Evolutionary conservation across 2,329 filamentous ascomycete genomes (phyloP), one percentile per base, ranked within the genome.

Genomic region (Colletotrichum sp.): DNA sequence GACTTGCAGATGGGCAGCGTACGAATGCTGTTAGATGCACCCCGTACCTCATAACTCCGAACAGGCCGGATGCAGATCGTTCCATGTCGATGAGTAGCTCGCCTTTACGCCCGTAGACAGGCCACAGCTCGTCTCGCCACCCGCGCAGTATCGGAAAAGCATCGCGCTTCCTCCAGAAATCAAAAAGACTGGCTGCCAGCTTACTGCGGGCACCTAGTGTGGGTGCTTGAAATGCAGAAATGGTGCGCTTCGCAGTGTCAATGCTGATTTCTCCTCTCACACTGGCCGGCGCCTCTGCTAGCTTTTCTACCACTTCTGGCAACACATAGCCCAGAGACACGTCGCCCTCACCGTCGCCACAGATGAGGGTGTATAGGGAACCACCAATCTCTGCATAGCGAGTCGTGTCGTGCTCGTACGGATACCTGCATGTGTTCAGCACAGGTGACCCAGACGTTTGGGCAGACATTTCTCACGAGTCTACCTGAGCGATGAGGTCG

Each of bases 81-180:
- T 98, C 96, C 83, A 96, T 91, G 83, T 90, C 93, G 83, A 95
- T 94, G 5, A 96, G 85, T 10, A 95, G 81, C 77, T 91, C 88
- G 39, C 90, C 88, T 36, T 90, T 90, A 16, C 89, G 90, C 1
- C 90, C 91, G 80, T 95, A 97, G 9, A 98, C 91, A 0, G 95
- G 93, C 87, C 95, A 98, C 18, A 92, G 85, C 84, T 98, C 96
- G 80, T 95, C 87, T 57, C 95, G 90, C 96, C 96, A 98, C 75
- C 94, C 94, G 21, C 88, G 87, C 18, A 99, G 89, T 1, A 98
- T 88, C 52, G 91, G 87, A 82, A 99, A 99, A 2, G 91, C 91
- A 8, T 90, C 87, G n/a, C 90, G 89, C n/a, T 90, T 87, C 21
- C 93, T 92, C 89, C 96, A 95, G 79, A 93, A 91, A 3, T 87